phyloP scores from a whole-genome alignment of 495 filamentous ascomycete species.

The Aspergillus mulundensis region DNA sequence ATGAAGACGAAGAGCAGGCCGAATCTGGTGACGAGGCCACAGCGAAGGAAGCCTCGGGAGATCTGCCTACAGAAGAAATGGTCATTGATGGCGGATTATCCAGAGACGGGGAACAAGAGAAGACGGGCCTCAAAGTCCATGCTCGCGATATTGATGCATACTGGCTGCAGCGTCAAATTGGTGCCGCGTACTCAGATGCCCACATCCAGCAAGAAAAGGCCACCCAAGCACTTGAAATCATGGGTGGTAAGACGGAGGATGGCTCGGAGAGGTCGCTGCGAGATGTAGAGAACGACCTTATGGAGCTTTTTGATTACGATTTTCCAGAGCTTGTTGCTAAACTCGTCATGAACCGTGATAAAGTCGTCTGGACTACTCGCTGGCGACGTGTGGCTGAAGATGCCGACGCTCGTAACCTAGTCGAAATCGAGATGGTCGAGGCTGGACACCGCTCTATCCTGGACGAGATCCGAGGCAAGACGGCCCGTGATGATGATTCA shows the following conservation, averaged over 20 bases:
- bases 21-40: slow-evolving; percentile 52
- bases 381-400: slow-evolving; percentile 82
- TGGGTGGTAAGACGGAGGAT: slow-evolving; percentile 72
- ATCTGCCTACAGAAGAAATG: slow-evolving; percentile 62
- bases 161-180: slow-evolving; percentile 94
- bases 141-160: slow-evolving; percentile 93
- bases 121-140: slow-evolving; percentile 58
- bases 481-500: slow-evolving; percentile 49
- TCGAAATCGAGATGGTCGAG: slow-evolving; percentile 86
- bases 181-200: slow-evolving; percentile 79
- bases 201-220: slow-evolving; percentile 90
- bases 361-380: slow-evolving; percentile 91
- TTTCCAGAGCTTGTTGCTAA: slow-evolving; percentile 89
- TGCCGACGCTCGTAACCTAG: slow-evolving; percentile 65
- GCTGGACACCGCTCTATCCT: slow-evolving; percentile 83
- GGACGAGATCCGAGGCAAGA: slow-evolving; percentile 71
- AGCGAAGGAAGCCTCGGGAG: slow-evolving; percentile 42
- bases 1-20: slow-evolving; percentile 57
- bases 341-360: slow-evolving; percentile 86
- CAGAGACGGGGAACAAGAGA: slow-evolving; percentile 40
- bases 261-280: slow-evolving; percentile 76
- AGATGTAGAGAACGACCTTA: slow-evolving; percentile 96
- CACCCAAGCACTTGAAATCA: slow-evolving; percentile 69
- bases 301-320: slow-evolving; percentile 97
- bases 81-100: slow-evolving; percentile 64